phyloP scores from a whole-genome alignment of 2,329 filamentous ascomycete species.

The Ceratocystis smalleyi region DNA sequence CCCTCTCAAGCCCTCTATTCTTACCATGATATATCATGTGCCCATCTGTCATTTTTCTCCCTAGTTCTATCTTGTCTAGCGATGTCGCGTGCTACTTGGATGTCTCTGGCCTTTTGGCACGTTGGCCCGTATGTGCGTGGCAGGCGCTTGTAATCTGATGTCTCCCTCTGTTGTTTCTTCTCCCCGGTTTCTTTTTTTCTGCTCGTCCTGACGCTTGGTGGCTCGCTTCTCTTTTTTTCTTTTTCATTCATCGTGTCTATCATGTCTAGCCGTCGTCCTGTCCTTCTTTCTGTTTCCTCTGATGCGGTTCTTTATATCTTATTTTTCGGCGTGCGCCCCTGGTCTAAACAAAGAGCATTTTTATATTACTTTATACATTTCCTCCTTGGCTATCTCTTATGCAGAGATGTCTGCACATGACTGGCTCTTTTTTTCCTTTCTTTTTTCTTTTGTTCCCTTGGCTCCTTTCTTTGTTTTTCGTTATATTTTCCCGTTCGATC shows the following conservation, averaged over 20 bases:
- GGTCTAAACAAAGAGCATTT: slow-evolving; percentile 1
- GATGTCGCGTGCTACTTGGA: background rate
- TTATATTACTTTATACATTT: background rate
- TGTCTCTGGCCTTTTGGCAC: background rate
- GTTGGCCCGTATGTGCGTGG: background rate
- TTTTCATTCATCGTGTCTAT: background rate
- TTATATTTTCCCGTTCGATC: background rate
- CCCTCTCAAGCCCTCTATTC: background rate
- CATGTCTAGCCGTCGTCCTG: background rate
- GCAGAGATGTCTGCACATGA: background rate
- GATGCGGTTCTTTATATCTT: slow-evolving; percentile 4
- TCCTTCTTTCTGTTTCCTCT: slow-evolving; percentile 10
- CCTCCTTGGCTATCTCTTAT: background rate
- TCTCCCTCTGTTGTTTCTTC: background rate
- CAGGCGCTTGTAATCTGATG: slow-evolving; percentile 1
- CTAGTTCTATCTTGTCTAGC: background rate
- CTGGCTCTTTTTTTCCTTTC: background rate
- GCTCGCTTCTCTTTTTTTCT: background rate
- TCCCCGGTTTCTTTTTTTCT: too few relatives aligned
- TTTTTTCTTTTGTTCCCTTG: background rate
- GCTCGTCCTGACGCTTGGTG: background rate
- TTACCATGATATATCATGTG: background rate
- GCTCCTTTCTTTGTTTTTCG: background rate
- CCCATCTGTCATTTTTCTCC: background rate
- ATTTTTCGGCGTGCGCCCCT: background rate